Evolutionary conservation across 164 flowering plant species (phyloP), one percentile per base, ranked within the genome.

Genomic region (Sedum album): DNA sequence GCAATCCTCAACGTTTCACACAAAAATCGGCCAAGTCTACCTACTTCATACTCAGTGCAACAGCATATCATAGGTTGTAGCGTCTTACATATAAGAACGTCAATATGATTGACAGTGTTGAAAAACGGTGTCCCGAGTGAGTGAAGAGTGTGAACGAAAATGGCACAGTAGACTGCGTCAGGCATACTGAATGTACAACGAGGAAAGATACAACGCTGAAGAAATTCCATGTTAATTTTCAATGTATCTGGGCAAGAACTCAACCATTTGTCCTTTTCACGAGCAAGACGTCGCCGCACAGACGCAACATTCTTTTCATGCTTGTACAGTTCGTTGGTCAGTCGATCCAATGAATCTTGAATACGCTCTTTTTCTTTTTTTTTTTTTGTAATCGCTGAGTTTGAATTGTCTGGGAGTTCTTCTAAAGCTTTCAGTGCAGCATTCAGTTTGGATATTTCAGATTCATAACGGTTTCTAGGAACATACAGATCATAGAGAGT

Each of bases 11-110:
- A 49, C 18, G 99, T 95, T 82, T 95, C 97, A 69, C 71, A 88
- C 68, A 95, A 71, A 76, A 95, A 95, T 80, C 89, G 88, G 66
- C 97, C 99, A 57, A 95, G 88, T 75, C 99, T 84, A 66, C 97
- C 99, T 4, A 81, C 99, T 78, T 95, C 99, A 81, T 85, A 95
- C 76, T 95, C 99, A 57, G 99, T 92, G 78, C 99, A 90, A 83
- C 97, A 90, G 82, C 97, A 95, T 73, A 95, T 92, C 97, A 95
- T 95, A 4, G 99, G 99, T 80, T 95, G 99, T 60, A 95, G 77
- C n/a, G 97, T 92, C 76, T 92, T 92, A 73, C 97, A 95, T 70
- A 95, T 89, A 41, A 95, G 81, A 76, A 92, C 97, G 77, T 95
- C 99, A 66, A 95, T 90, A 79, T 95, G 99, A 72, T 95, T 95